Conservation (phyloP, 2,329 filamentous ascomycete genomes). For the Clonostachys byssicola region DNA sequence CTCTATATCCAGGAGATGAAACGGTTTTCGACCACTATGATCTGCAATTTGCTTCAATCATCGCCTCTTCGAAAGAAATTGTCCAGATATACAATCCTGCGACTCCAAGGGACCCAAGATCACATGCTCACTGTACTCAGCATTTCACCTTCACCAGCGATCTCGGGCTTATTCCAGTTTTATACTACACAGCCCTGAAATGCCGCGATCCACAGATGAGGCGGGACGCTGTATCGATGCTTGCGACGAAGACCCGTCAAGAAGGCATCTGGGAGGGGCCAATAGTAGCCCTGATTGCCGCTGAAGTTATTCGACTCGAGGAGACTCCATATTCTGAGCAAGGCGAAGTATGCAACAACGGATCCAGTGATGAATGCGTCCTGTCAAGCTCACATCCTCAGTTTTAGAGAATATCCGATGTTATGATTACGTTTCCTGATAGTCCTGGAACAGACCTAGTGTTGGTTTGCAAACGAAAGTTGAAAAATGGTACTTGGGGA, state of each 20-base stretch:
- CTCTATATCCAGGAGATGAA: neutral
- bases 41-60: neutral
- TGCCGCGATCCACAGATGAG: constrained; percentile 1
- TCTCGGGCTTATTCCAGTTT: neutral
- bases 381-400: neutral
- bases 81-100: neutral
- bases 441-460: neutral
- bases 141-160: neutral
- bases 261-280: constrained; percentile 1
- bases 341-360: no score
- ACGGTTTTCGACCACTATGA: neutral
- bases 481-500: neutral
- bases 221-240: neutral
- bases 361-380: no score
- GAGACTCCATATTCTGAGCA: neutral
- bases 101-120: neutral
- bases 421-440: neutral
- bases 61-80: neutral
- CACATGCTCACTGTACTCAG: neutral
- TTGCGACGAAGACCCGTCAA: neutral
- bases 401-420: neutral
- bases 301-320: constrained; percentile 1
- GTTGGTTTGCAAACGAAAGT: neutral
- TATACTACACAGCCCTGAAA: constrained; percentile 1
- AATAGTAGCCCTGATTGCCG: neutral